Conservation (phyloP, 2,329 filamentous ascomycete genomes). For the Chrysosporium queenslandicum region DNA sequence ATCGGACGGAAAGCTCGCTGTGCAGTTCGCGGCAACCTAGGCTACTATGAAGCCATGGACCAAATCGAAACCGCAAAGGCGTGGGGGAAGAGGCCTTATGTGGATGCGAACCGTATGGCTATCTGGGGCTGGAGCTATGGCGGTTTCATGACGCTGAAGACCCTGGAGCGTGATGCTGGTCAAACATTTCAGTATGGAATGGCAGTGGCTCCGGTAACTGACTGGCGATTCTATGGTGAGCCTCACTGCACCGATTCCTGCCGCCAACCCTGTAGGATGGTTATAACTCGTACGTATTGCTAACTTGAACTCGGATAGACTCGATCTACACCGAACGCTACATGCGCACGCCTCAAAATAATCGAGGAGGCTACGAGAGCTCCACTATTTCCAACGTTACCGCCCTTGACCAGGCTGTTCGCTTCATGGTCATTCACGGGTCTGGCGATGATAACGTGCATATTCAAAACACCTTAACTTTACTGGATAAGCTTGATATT, state of each 20-base stretch:
- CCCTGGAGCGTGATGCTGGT: conserved; percentile 81
- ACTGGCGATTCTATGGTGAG: conserved; percentile 80
- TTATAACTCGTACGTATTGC: background rate
- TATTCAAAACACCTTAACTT: conserved; percentile 80
- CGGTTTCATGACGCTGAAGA: conserved; percentile 90
- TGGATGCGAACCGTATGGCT: conserved; percentile 70
- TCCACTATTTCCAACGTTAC: conserved; percentile 64
- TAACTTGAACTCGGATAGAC: conserved; percentile 37
- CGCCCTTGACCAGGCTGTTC: conserved; percentile 63
- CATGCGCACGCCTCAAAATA: conserved; percentile 88
- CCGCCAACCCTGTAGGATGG: background rate
- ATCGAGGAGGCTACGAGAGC: conserved; percentile 63
- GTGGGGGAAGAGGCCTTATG: conserved; percentile 71
- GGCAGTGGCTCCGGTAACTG: conserved; percentile 96
- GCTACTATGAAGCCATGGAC: conserved; percentile 73
- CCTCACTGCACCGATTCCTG: background rate
- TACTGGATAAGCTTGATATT: conserved; percentile 79
- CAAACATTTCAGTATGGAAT: conserved; percentile 91
- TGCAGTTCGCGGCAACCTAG: conserved; percentile 71
- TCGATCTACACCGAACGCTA: conserved; percentile 92
- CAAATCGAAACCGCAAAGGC: conserved; percentile 84
- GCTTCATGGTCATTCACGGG: conserved; percentile 93
- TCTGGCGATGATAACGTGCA: conserved; percentile 97
- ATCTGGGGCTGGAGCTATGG: conserved; percentile 99
- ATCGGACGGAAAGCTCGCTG: conserved; percentile 76